Percentiles rank a stretch among this genome's conserved stretches.
phyloP scores from a whole-genome alignment of 345 rosid species.

The Lepidium africanum region DNA sequence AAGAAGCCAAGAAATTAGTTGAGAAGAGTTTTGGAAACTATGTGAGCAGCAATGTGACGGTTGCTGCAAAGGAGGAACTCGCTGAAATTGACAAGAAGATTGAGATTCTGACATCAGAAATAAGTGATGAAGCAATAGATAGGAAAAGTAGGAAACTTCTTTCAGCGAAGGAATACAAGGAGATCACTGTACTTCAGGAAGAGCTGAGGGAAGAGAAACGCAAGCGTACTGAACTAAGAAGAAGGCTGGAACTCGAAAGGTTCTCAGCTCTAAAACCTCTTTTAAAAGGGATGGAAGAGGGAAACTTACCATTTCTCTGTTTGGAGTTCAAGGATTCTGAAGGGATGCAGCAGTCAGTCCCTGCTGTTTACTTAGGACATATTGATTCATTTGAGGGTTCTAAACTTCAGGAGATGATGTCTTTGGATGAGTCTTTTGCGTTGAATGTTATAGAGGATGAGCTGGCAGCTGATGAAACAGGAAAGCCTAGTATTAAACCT shows the following conservation, averaged over 20 bases:
- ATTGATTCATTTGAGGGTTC: conserved; percentile 46
- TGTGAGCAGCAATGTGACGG: conserved; percentile 85
- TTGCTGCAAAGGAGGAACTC: conserved; percentile 89
- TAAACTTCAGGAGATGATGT: conserved; percentile 37
- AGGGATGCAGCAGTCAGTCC: conserved; percentile 57
- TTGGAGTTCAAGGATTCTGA: conserved; percentile 76
- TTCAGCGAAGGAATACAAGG: conserved; percentile 56
- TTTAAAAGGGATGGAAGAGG: conserved; percentile 58
- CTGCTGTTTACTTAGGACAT: conserved; percentile 74
- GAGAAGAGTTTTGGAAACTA: conserved; percentile 96
- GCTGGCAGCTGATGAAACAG: conserved; percentile 20
- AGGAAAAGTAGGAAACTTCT: conserved; percentile 65
- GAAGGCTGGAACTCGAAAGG: conserved; percentile 56
- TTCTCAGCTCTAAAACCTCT: conserved; percentile 57
- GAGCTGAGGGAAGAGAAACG: conserved; percentile 65
- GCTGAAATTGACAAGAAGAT: conserved; percentile 65
- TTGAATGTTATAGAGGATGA: conserved; percentile 25
- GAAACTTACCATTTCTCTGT: conserved; percentile 71
- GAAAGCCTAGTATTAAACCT: conserved; percentile 38
- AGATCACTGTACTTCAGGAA: conserved; percentile 64
- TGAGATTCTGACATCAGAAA: conserved; percentile 54
- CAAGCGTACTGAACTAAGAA: conserved; percentile 53
- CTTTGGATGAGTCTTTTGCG: conserved; percentile 35
- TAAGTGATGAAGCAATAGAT: conserved; percentile 76
- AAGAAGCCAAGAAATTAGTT: conserved; percentile 88